Evolutionary conservation across 345 rosid species (phyloP), one percentile per base, ranked within the genome.

Genomic region (Ailanthus altissimus): DNA sequence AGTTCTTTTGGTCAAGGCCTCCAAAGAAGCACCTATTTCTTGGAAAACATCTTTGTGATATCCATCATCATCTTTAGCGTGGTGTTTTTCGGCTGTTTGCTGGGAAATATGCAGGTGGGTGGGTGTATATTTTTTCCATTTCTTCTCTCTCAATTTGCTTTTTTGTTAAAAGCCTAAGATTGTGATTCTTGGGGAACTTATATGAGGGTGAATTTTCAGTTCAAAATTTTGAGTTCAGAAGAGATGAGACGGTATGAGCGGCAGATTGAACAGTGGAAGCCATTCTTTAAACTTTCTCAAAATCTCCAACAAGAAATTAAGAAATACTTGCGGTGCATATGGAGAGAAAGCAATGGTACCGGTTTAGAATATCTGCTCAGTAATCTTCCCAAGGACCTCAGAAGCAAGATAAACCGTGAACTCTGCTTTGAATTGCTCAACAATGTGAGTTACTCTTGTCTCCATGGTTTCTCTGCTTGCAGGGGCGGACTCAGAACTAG

Each of bases 21-120:
- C 36, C n/a, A 6, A 0, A 9, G 49, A 18, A 74, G 69, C 28
- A 49, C 57, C 43, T 13, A 72, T 57, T n/a, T 43, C 51, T 43
- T 12, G 38, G 77, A 74, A 63, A 63, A 47, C 70, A 2, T 23
- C 49, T 65, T 75, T 53, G 78, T n/a, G 3, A 28, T 26, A 43
- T 54, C 28, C 11, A 66, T 75, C 6, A 56, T 42, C 10, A 26
- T 75, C 21, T 51, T 53, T 16, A 72, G 72, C 8, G 57, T 66
- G 18, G 20, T 62, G 7, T 8, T 67, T 18, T 66, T 75, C 54
- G 1, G 25, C 12, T 18, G 38, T 54, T 60, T 66, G 45, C 54
- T 75, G 12, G 78, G 56, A 15, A 75, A 16, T 6, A 11, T 53
- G 61, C 72, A 40, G 78, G 72, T 75, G n/a, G 32, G 77, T 74